These are phyloP conservation scores for Daldinia childiae DNA, from an alignment of 495 filamentous ascomycete species.

Conservation along the genomic window DNA sequence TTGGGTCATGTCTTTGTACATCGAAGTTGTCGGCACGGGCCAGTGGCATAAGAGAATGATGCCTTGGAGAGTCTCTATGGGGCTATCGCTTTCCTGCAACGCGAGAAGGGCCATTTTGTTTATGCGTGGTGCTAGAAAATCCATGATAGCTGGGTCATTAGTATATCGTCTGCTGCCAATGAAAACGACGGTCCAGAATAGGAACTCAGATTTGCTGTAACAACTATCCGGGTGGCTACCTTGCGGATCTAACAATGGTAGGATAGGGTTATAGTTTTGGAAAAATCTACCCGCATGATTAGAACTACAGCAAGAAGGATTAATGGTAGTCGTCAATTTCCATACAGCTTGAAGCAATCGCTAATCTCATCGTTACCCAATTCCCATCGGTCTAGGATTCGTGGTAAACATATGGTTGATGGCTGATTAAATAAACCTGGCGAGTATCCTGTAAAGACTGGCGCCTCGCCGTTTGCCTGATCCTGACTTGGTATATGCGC, in stretches of 20 bases:
- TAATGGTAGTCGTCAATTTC: background rate
- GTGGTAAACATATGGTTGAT: background rate
- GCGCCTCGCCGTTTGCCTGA: background rate
- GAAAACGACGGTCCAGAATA: background rate
- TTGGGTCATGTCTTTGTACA: slow-evolving; percentile 1
- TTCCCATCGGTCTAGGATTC: background rate
- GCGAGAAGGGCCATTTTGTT: slow-evolving; percentile 1
- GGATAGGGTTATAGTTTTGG: background rate
- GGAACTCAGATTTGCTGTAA: background rate
- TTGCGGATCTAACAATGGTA: background rate
- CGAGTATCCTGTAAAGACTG: background rate
- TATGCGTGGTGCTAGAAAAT: background rate
- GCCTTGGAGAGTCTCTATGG: background rate
- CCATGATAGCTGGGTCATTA: background rate
- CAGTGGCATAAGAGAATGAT: background rate
- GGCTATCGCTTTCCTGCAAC: background rate
- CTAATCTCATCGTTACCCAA: background rate
- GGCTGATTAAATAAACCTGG: background rate
- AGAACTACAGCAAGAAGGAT: background rate
- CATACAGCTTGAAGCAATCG: background rate
- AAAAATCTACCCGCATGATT: background rate
- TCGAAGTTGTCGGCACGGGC: background rate
- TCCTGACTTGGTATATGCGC: background rate
- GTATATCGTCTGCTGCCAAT: background rate
- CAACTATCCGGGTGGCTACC: background rate